phyloP scores from a whole-genome alignment of 2,329 filamentous ascomycete genomes.

The Lizonia empirigonia region DNA sequence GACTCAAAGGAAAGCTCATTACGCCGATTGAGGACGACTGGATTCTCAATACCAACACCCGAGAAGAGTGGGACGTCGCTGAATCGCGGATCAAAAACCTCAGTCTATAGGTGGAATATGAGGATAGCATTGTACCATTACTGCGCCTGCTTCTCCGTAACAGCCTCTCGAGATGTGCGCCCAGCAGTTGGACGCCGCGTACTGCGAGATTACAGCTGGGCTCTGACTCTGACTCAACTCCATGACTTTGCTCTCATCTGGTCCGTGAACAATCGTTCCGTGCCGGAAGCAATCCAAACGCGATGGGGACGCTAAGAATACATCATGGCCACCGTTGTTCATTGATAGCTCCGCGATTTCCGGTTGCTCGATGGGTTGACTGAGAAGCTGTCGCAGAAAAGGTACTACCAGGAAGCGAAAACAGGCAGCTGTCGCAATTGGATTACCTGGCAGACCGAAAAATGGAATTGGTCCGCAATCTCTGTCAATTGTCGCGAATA shows the following conservation, averaged over 20 bases:
- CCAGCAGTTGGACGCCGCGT: constrained; percentile 16
- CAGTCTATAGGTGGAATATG: background rate
- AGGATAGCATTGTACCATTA: background rate
- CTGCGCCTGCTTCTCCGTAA: background rate
- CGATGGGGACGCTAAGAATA: constrained; percentile 1
- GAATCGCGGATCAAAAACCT: background rate
- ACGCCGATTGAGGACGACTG: background rate
- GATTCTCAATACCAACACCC: constrained; percentile 10
- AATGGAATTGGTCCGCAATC: background rate
- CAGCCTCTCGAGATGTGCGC: constrained; percentile 12
- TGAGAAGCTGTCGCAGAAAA: constrained; percentile 8
- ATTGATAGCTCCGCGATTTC: constrained; percentile 1
- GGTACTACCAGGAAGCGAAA: constrained; percentile 15
- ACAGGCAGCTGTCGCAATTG: constrained; percentile 17
- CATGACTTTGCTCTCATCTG: constrained; percentile 1
- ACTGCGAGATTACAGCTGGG: constrained; percentile 18
- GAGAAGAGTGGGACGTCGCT: constrained; percentile 7
- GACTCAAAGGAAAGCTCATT: constrained; percentile 6
- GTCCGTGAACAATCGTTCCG: background rate
- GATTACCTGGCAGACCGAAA: constrained; percentile 13
- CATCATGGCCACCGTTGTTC: background rate
- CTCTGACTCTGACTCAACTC: constrained; percentile 11
- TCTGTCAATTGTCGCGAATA: constrained; percentile 9
- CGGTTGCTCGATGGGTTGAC: background rate
- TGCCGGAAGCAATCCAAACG: constrained; percentile 12